These are phyloP conservation scores for Gnetum montanum DNA, from an alignment of 75 land plant species.

Conservation along the genomic window DNA sequence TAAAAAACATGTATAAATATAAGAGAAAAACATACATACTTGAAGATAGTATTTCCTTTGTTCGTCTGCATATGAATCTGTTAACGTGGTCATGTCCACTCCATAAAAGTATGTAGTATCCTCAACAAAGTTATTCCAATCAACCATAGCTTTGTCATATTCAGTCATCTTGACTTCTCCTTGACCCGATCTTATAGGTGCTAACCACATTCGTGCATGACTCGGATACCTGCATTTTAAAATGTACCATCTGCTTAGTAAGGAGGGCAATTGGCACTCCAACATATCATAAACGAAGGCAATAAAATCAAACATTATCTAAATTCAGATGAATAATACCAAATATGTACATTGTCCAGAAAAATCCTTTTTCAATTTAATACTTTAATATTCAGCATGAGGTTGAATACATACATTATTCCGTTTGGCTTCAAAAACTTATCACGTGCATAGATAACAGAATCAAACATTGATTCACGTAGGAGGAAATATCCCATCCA, in stretches of 20 bases:
- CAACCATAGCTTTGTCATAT: conserved; percentile 64
- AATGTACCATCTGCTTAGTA: too few species aligned
- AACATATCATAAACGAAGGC: too few species aligned
- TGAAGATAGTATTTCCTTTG: conserved; percentile 86
- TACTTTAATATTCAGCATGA: too few species aligned
- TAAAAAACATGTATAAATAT: too few species aligned
- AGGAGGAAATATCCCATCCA: conserved; percentile 99
- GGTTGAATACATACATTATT: conserved; percentile 70
- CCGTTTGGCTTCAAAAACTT: conserved; percentile 86
- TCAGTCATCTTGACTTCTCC: conserved; percentile 71
- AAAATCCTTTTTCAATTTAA: too few species aligned
- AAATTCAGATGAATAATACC: too few species aligned
- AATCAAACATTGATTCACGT: conserved; percentile 98
- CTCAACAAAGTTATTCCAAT: conserved; percentile 64
- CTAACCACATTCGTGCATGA: conserved; percentile 98
- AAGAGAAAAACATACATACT: too few species aligned
- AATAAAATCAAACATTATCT: too few species aligned
- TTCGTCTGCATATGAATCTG: conserved; percentile 70
- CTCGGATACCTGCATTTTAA: conserved; percentile 91
- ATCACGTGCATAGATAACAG: conserved; percentile 94
- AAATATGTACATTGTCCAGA: too few species aligned
- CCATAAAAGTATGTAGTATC: conserved; percentile 68
- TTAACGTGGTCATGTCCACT: conserved; percentile 76
- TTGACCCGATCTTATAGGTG: conserved; percentile 78
- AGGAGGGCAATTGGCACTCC: too few species aligned